phyloP scores from a whole-genome alignment of 2,329 filamentous ascomycete species.

The Epichloe gansuensis region DNA sequence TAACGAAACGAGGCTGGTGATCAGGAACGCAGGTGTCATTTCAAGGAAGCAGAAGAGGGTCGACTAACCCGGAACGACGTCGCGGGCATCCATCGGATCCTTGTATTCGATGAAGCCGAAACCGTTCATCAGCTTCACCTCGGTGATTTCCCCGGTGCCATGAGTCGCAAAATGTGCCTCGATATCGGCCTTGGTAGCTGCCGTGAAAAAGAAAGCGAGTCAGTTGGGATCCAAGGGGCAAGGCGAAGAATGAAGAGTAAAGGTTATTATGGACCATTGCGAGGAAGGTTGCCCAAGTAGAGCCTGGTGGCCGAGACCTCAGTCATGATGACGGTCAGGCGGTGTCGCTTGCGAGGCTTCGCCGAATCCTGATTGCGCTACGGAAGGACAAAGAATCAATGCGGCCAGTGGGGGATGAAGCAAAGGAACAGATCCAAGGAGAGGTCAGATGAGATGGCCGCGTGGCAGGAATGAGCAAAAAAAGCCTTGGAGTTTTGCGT shows the following conservation, averaged over 20 bases:
- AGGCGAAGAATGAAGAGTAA: constrained; percentile 9
- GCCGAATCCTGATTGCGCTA: constrained; percentile 3
- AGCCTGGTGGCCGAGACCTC: constrained; percentile 92
- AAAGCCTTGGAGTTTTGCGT: not conserved
- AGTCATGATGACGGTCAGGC: constrained; percentile 38
- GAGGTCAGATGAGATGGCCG: not conserved
- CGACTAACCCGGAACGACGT: constrained; percentile 86
- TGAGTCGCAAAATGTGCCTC: constrained; percentile 91
- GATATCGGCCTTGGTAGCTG: constrained; percentile 94
- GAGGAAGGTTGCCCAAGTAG: constrained; percentile 94
- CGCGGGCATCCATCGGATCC: constrained; percentile 93
- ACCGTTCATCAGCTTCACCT: constrained; percentile 99
- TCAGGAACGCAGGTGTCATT: not conserved
- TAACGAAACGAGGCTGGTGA: not conserved
- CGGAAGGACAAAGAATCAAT: not conserved
- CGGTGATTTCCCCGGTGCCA: constrained; percentile 93
- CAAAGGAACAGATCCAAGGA: constrained; percentile 1
- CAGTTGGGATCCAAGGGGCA: constrained; percentile 24
- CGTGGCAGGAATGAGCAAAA: not conserved
- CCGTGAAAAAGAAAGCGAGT: constrained; percentile 26
- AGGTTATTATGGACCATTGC: constrained; percentile 55
- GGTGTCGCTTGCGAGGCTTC: not conserved
- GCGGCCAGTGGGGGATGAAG: not conserved
- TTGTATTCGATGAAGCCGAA: constrained; percentile 99
- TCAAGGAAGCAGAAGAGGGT: not conserved